Evolutionary conservation across 2,329 filamentous ascomycete species (phyloP).

Genomic region (Periconia macrospinosa): DNA sequence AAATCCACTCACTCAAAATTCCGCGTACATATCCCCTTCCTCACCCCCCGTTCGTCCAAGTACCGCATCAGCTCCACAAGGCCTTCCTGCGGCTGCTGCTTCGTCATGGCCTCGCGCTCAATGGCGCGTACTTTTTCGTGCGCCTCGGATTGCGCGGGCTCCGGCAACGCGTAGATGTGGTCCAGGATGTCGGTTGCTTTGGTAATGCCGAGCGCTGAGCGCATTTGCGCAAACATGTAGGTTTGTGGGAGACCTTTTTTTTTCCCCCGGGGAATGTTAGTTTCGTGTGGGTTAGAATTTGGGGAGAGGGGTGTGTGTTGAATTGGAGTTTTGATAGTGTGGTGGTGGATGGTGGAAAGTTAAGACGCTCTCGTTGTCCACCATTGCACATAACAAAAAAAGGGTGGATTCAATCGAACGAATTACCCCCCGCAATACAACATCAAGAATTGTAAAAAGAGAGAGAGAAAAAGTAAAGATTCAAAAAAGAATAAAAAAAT

Average conservation of each 20-base stretch:
- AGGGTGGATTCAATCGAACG: too few species aligned
- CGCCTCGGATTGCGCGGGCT: conserved; percentile 62
- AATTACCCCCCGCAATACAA: too few species aligned
- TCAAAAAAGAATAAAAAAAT: not conserved
- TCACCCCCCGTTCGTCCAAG: conserved; percentile 67
- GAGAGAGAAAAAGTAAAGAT: not conserved
- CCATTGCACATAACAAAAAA: too few species aligned
- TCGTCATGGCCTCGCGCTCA: conserved; percentile 77
- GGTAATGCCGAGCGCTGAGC: conserved; percentile 69
- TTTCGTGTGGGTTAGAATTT: too few species aligned
- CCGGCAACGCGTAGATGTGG: conserved; percentile 77
- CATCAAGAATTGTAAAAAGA: not conserved
- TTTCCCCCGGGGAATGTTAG: not conserved
- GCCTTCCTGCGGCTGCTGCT: conserved; percentile 80
- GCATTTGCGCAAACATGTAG: conserved; percentile 95
- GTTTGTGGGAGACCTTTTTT: conserved; percentile 83
- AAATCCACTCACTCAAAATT: conserved; percentile 69
- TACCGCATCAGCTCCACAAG: conserved; percentile 79
- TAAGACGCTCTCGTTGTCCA: too few species aligned
- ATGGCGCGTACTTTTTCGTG: conserved; percentile 75
- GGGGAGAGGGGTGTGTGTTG: too few species aligned
- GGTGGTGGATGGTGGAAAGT: too few species aligned
- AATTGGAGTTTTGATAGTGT: too few species aligned
- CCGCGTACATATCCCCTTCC: conserved; percentile 87
- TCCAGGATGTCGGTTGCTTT: conserved; percentile 81